Percentiles rank a stretch among this genome's conserved stretches.
phyloP scores from a whole-genome alignment of 192 early-diverging fungal species.

The Entophlyctis luteolus region DNA sequence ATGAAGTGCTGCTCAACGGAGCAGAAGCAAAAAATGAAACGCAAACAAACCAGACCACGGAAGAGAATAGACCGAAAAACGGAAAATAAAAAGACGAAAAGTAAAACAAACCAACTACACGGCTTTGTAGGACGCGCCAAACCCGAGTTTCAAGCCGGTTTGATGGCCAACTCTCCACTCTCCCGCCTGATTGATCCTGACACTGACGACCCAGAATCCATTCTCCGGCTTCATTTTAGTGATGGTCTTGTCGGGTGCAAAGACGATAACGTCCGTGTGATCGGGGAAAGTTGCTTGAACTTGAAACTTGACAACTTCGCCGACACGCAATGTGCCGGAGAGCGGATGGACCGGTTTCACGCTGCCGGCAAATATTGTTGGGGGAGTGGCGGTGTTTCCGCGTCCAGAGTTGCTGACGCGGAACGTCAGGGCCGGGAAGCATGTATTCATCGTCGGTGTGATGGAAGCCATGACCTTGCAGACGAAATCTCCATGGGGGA shows the following conservation, averaged over 20 bases:
- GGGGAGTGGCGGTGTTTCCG: not conserved
- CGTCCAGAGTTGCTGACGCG: conserved; percentile 12
- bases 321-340: not conserved
- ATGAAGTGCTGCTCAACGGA: too few relatives aligned
- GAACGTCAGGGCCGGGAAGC: conserved; percentile 21
- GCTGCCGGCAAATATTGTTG: not conserved
- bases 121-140: conserved; percentile 10
- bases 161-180: conserved; percentile 20
- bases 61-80: too few relatives aligned
- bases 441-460: not conserved
- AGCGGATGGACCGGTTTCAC: conserved; percentile 1
- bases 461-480: conserved; percentile 9
- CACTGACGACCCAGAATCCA: not conserved
- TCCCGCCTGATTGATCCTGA: not conserved
- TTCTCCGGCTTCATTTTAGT: not conserved
- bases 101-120: not conserved
- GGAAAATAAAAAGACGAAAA: too few relatives aligned
- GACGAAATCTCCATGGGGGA: conserved; percentile 13
- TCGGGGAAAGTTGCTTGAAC: not conserved
- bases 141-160: not conserved
- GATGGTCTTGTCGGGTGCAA: conserved; percentile 7
- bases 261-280: not conserved
- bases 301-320: conserved; percentile 11
- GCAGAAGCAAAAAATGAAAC: too few relatives aligned
- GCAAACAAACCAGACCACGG: too few relatives aligned